Evolutionary conservation across 2,329 filamentous ascomycete species (phyloP), one percentile per base, ranked within the genome.

Genomic region (Apiospora arundinis): DNA sequence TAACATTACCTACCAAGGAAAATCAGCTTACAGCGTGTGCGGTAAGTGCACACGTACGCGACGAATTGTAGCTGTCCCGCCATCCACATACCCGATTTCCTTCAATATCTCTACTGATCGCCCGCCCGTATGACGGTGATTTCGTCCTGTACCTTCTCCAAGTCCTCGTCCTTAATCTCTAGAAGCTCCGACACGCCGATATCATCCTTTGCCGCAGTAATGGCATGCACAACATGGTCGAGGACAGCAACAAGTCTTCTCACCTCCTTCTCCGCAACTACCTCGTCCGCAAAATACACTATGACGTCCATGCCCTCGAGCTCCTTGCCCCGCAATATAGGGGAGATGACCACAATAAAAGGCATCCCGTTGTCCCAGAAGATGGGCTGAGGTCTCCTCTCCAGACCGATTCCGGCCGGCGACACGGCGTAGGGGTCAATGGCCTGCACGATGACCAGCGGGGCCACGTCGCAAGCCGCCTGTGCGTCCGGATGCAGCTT

Each of bases 351-450:
- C 23, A 67, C 5, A n/a, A 37, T 48, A 23, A 67, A 48, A 3
- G 65, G 42, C 65, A 28, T 37, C 23, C 65, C 65, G 42, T 67
- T 16, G 23, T 67, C n/a, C 25, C 23, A 37, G 23, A 67, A 67
- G 12, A 67, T 11, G 23, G 65, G 65, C 7, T 67, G 25, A 37
- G 28, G 18, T 23, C 65, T 28, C 65, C 65, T 45, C n/a, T 67
- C 23, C 65, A 67, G 23, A 21, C 65, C 65, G 42, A 67, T 67
- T 7, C 42, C 65, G 40, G 42, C 65, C 42, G 42, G 25, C 11
- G 16, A 16, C 40, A 16, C 40, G 42, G 65, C 65, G 14, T 67
- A 67, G 7, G 65, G 65, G n/a, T 67, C 65, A 11, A 48, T 11
- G 12, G 65, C 25, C 16, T 67, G 65, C 14, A 67, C 42, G 11